A percentile compares a stretch with the other conserved stretches of the same genome.
These are phyloP conservation scores for Serendipita sp. DNA, from an alignment of 768 basidiomycete species.

Conservation along the genomic window DNA sequence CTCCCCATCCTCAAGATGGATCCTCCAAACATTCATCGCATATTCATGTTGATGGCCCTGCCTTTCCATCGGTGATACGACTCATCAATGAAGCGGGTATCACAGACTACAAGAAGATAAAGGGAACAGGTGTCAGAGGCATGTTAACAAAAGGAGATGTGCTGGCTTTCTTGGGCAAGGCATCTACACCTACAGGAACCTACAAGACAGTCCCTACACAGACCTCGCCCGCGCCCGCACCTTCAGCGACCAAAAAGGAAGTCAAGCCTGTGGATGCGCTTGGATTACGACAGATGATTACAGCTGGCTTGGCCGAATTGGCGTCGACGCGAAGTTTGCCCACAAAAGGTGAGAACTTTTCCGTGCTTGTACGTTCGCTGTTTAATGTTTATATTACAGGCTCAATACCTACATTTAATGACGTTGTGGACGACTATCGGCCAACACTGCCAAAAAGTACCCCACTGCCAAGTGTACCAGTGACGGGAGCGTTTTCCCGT, in stretches of 20 bases:
- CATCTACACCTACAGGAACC: constrained; percentile 60
- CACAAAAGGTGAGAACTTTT: background rate
- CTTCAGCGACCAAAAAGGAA: background rate
- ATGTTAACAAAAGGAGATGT: constrained; percentile 97
- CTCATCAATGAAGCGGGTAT: constrained; percentile 49
- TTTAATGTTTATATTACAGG: background rate
- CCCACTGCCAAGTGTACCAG: background rate
- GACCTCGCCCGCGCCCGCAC: background rate
- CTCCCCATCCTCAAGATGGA: constrained; percentile 16
- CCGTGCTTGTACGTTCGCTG: background rate
- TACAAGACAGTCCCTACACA: constrained; percentile 27
- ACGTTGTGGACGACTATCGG: constrained; percentile 8
- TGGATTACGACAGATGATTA: constrained; percentile 8
- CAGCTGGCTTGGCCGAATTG: background rate
- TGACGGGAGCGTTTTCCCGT: background rate
- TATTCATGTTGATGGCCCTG: constrained; percentile 40
- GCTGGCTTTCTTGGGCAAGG: constrained; percentile 69
- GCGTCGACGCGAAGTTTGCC: background rate
- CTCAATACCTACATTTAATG: background rate
- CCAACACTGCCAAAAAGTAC: background rate
- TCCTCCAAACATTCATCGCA: constrained; percentile 20
- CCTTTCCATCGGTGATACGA: constrained; percentile 85
- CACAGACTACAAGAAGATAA: constrained; percentile 47
- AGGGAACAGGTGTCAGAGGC: constrained; percentile 78
- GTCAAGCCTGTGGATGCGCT: background rate